phyloP scores from a whole-genome alignment of 2,329 filamentous ascomycete species.

The Phaeoacremonium minimum region DNA sequence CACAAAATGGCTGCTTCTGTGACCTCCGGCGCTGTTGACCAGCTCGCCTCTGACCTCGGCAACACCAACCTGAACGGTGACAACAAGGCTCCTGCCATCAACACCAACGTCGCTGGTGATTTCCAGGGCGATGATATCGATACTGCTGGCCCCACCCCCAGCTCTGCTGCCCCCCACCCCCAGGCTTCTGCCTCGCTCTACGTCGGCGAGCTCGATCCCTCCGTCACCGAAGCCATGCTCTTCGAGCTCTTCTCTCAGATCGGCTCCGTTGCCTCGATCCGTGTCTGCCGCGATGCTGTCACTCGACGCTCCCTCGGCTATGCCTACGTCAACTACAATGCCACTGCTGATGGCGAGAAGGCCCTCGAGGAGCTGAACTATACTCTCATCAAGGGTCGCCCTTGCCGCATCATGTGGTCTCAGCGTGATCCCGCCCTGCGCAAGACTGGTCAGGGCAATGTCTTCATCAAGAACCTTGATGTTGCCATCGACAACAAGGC shows the following conservation, averaged over 20 bases:
- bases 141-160: conserved; percentile 65
- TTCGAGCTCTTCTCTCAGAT: conserved; percentile 99
- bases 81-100: conserved; percentile 65
- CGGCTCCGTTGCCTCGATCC: conserved; percentile 96
- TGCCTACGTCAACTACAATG: conserved; percentile 99
- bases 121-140: conserved; percentile 54
- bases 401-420: conserved; percentile 99
- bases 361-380: conserved; percentile 99
- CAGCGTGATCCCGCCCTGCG: conserved; percentile 98
- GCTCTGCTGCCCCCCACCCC: conserved; percentile 71
- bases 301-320: conserved; percentile 98
- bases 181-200: conserved; percentile 97
- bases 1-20: conserved; percentile 57
- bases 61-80: conserved; percentile 66
- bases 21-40: conserved; percentile 62
- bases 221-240: conserved; percentile 99
- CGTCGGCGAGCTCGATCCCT: conserved; percentile 95
- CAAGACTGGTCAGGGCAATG: conserved; percentile 98
- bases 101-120: conserved; percentile 64
- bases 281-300: conserved; percentile 98
- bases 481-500: conserved; percentile 99
- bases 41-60: conserved; percentile 75
- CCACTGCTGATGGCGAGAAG: conserved; percentile 92
- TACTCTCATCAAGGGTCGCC: conserved; percentile 96
- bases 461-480: conserved; percentile 99